Evolutionary conservation across 106 monocot species (phyloP), one percentile per base, ranked within the genome.

Genomic region (Acanthochlamys bracteata): DNA sequence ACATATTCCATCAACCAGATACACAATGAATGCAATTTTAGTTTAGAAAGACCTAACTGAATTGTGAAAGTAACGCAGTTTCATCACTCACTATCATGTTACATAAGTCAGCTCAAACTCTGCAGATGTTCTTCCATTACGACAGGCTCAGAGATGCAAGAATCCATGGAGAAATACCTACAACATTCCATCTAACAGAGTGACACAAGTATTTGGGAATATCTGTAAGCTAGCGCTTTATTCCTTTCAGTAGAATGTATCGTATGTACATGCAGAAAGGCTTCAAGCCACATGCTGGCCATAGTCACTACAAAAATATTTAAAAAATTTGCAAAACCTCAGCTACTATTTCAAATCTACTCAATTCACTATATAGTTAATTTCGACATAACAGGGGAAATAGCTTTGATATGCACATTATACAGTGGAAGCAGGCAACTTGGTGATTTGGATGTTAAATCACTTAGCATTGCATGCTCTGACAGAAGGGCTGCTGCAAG

Each of bases 161-260:
- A 33, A 1, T 3, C 33, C 33, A 3, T 6, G 6, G 33, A 33
- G n/a, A n/a, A n/a, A n/a, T n/a, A n/a, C n/a, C n/a, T 6, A 33
- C 33, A 33, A 6, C 33, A 33, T 33, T 33, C 6, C 33, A 33
- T 33, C 33, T 33, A 33, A 33, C 33, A 3, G 6, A 33, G 6
- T 33, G 33, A 33, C 33, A 33, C 1, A 33, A 33, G 33, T 3
- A 33, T 6, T 33, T 33, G 33, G 33, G 33, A 33, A 33, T 33
- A 33, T n/a, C n/a, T n/a, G n/a, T 33, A 33, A 33, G 33, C 6
- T 6, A 33, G 33, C 33, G 33, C 6, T 24, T 45, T 63, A 63
- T 63, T 63, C 45, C 63, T 63, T 45, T 63, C 41, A 63, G 43
- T 21, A 63, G 42, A 63, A 43, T 63, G 63, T 63, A 46, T 63